phyloP scores from a whole-genome alignment of 345 rosid species.

The Erodium maritimum region DNA sequence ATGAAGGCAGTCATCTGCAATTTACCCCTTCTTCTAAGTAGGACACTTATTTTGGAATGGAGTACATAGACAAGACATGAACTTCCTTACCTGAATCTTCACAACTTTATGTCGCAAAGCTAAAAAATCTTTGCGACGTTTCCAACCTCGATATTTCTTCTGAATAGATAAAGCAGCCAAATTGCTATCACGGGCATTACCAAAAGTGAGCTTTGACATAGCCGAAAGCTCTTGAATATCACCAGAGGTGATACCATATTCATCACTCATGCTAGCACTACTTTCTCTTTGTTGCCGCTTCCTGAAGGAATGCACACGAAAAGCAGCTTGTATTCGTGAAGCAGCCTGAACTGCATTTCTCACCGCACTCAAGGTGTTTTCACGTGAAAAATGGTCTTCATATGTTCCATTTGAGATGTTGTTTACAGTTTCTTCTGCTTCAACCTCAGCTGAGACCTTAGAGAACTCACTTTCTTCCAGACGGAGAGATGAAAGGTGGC shows the following conservation, averaged over 20 bases:
- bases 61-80: not conserved
- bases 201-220: constrained; percentile 41
- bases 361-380: constrained; percentile 73
- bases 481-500: constrained; percentile 80
- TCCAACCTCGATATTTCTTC: constrained; percentile 92
- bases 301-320: constrained; percentile 89
- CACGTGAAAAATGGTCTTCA: constrained; percentile 61
- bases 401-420: constrained; percentile 27
- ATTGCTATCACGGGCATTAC: constrained; percentile 35
- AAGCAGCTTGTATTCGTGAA: constrained; percentile 86
- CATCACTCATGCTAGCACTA: constrained; percentile 21
- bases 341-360: constrained; percentile 88
- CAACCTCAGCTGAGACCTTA: constrained; percentile 52
- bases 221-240: constrained; percentile 50
- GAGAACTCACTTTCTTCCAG: constrained; percentile 69
- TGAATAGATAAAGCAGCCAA: constrained; percentile 90
- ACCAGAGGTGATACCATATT: constrained; percentile 40
- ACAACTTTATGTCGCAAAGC: constrained; percentile 69
- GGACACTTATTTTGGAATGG: not conserved
- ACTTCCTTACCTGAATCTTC: constrained; percentile 61
- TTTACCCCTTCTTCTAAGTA: too few relatives aligned
- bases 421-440: constrained; percentile 58
- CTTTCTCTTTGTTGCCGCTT: constrained; percentile 40
- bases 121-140: constrained; percentile 62
- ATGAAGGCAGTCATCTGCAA: too few relatives aligned